These are phyloP conservation scores for Cystobasidiaceae sp. DNA, from an alignment of 1,284 basidiomycete genomes.

Conservation along the genomic window DNA sequence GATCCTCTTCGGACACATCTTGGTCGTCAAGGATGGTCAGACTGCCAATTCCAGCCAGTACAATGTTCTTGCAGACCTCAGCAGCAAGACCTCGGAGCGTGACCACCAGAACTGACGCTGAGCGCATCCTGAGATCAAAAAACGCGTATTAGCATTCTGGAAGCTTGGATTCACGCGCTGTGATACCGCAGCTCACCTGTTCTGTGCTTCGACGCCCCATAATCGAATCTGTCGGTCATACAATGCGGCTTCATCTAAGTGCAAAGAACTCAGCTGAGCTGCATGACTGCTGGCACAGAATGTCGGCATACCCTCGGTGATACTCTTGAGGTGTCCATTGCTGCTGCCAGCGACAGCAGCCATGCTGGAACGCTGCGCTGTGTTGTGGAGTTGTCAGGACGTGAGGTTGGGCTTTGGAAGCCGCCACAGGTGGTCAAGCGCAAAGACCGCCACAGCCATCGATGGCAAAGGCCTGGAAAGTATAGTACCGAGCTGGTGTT, in stretches of 20 bases:
- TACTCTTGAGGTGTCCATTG: too few species aligned
- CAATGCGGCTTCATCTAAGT: constrained; percentile 69
- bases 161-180: neutral
- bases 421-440: too few species aligned
- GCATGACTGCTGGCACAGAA: too few species aligned
- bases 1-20: constrained; percentile 60
- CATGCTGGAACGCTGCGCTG: too few species aligned
- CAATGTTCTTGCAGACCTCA: constrained; percentile 90
- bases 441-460: too few species aligned
- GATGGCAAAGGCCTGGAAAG: too few species aligned
- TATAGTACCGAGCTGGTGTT: too few species aligned
- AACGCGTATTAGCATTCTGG: constrained; percentile 7
- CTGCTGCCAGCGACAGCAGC: too few species aligned
- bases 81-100: constrained; percentile 78
- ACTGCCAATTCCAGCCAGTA: constrained; percentile 56
- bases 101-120: constrained; percentile 80
- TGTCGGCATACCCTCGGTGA: too few species aligned
- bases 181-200: constrained; percentile 56
- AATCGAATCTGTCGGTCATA: constrained; percentile 93
- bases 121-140: constrained; percentile 69
- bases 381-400: too few species aligned
- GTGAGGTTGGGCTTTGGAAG: too few species aligned
- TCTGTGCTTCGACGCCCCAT: constrained; percentile 97
- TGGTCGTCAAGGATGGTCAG: constrained; percentile 55
- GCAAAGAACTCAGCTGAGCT: too few species aligned